Conservation (phyloP, 2,329 filamentous ascomycete species). For the Exophiala calicioides region DNA sequence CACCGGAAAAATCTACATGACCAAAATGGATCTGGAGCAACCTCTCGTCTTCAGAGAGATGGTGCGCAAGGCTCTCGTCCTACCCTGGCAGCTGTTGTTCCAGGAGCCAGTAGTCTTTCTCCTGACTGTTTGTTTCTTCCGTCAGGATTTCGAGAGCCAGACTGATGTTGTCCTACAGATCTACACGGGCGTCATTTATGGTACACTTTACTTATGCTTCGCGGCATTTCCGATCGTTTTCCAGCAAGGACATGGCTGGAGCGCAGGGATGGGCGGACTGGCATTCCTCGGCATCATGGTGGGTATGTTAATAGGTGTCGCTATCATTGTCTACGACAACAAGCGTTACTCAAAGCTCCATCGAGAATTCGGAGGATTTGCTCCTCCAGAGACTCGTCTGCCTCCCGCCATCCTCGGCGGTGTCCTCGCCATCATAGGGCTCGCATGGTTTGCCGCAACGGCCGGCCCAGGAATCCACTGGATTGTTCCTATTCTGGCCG, state of each 20-base stretch:
- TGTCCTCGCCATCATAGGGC: conserved; percentile 55
- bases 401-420: conserved; percentile 52
- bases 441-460: conserved; percentile 64
- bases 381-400: conserved; percentile 51
- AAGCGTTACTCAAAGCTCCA: conserved; percentile 32
- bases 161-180: conserved; percentile 6
- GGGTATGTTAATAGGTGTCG: conserved; percentile 42
- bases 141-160: conserved; percentile 51
- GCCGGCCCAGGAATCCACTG: conserved; percentile 44
- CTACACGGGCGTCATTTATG: conserved; percentile 70
- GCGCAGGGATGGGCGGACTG: conserved; percentile 59
- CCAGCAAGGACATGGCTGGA: conserved; percentile 60
- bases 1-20: conserved; percentile 59
- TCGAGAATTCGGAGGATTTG: conserved; percentile 11
- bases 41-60: conserved; percentile 52
- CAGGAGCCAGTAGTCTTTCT: conserved; percentile 65
- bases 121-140: conserved; percentile 61
- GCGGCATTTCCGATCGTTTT: conserved; percentile 68
- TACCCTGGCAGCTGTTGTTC: conserved; percentile 70
- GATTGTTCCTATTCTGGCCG: conserved; percentile 40
- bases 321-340: conserved; percentile 44
- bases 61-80: conserved; percentile 58
- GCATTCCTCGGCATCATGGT: conserved; percentile 67
- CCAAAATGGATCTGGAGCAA: conserved; percentile 54
- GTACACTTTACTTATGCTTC: conserved; percentile 60